Conservation (phyloP, 345 rosid species). For the Ricinus communis region DNA sequence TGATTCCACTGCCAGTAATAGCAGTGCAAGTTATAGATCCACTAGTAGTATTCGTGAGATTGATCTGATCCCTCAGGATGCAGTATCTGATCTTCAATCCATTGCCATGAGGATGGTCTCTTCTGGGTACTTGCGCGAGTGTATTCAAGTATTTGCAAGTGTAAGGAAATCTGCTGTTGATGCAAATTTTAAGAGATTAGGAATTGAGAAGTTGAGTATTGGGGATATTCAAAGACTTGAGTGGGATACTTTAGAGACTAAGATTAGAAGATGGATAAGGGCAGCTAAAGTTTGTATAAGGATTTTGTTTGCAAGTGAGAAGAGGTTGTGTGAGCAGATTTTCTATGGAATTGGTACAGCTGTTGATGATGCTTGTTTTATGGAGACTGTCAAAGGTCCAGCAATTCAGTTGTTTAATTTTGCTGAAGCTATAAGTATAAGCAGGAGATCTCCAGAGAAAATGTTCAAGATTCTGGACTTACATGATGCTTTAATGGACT, state of each 20-base stretch:
- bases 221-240: slow-evolving; percentile 90
- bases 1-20: slow-evolving; percentile 14
- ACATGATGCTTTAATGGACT: slow-evolving; percentile 68
- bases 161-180: slow-evolving; percentile 86
- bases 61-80: slow-evolving; percentile 74
- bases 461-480: slow-evolving; percentile 86
- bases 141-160: slow-evolving; percentile 89
- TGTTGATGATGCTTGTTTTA: slow-evolving; percentile 71
- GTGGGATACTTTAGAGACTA: slow-evolving; percentile 79
- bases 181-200: slow-evolving; percentile 59
- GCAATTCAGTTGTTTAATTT: slow-evolving; percentile 79
- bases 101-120: slow-evolving; percentile 81
- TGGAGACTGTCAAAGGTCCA: slow-evolving; percentile 82
- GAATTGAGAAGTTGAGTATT: slow-evolving; percentile 86
- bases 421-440: slow-evolving; percentile 86
- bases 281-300: slow-evolving; percentile 80
- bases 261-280: slow-evolving; percentile 86
- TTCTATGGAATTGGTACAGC: slow-evolving; percentile 65
- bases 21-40: slow-evolving; percentile 52
- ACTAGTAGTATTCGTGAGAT: slow-evolving; percentile 83
- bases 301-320: slow-evolving; percentile 82
- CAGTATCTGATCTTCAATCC: slow-evolving; percentile 62
- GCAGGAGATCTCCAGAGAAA: slow-evolving; percentile 90
- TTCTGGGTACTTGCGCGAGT: slow-evolving; percentile 75
- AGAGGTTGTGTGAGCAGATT: slow-evolving; percentile 75